Evolutionary conservation across 495 filamentous ascomycete genomes (phyloP), one percentile per base, ranked within the genome.

Genomic region (Aspergillus homomorphus): DNA sequence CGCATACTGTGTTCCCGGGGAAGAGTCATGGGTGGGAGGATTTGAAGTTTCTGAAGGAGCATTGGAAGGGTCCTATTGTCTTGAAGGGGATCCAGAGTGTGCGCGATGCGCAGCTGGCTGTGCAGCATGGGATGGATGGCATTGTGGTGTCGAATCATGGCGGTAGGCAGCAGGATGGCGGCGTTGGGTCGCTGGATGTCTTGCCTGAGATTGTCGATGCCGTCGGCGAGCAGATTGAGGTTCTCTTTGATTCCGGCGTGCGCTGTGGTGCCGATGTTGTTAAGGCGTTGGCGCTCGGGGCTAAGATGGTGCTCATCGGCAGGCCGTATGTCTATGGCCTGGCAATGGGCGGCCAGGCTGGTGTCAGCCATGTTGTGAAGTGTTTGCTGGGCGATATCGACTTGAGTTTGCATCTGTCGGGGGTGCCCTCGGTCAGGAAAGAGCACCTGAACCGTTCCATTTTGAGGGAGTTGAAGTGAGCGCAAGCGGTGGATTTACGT

Each of bases 271-370:
- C 92, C 1, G 93, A 97, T 74, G 92, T 97, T 62, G 84, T 96
- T 74, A 96, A 96, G 72, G 92, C 93, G 52, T 73, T 97, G 22
- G 96, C 92, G 58, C 74, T 98, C 3, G 93, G 93, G 16, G 93
- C 93, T 0, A 88, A 80, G 62, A 87, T 85, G 41, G 90, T 92
- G 3, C 88, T 91, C 16, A 87, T 92, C 53, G 91, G 91, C 3
- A 73, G 91, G n/a, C 42, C 92, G 88, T 79, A 73, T 87, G 67
- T 95, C 87, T 96, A 90, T 84, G 83, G 64, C 72, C 85, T 68
- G 68, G 76, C 54, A 51, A 77, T 76, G 58, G 64, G 68, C 33
- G 75, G 76, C 4, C 62, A 70, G 58, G 64, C 65, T 42, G 76
- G 74, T 2, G 73, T 73, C 10, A 64, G 71, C 33, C 61, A 71